Base-by-base conservation (phyloP, 2,329 filamentous ascomycete genomes). In the Cladobotryum mycophilum region DNA sequence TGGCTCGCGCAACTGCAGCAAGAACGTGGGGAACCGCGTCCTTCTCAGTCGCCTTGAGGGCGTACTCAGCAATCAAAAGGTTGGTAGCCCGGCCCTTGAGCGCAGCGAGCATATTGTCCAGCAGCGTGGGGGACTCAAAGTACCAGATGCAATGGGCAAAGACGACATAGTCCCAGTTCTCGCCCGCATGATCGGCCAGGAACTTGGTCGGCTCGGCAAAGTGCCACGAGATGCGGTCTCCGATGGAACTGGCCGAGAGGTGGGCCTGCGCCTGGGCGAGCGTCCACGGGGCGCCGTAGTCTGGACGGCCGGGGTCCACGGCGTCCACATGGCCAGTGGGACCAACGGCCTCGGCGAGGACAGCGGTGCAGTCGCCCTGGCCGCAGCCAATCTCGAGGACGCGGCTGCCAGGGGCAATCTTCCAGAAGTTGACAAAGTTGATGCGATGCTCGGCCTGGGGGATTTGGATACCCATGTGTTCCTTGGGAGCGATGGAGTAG, bases 351-450 rank as follows among this genome's bases (percentile, higher is more conserved):
- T 70, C 60, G 42, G 79, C 80, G 15, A 83, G 70, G 3, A 74
- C 75, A 11, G 73, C 68, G 2, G 80, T 82, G 56, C 73, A 76
- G 53, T 78, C 78, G 2, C 80, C 80, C 56, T 83, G 80, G 1
- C 80, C 80, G 61, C 80, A 82, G 45, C 79, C 80, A 36, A 84
- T 61, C 59, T 83, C 80, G 2, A 84, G 69, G 6, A 82, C 61
- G 3, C 67, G 70, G 25, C 67, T 66, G 53, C 72, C 71, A 0
- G 67, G 61, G 1, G 51, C 17, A 48, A 74, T 65, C 20, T 58
- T 54, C 68, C 68, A 75, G 22, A 56, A 50, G 40, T 67, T 60
- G 33, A 69, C 46, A 12, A 74, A 61, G 3, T 57, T 51, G 25
- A 70, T 58, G 30, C 71, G 68, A 54, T 74, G 71, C 34, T 59